Base-by-base conservation (phyloP, 192 early-diverging fungal species). In the Umbelopsis isabellina region DNA sequence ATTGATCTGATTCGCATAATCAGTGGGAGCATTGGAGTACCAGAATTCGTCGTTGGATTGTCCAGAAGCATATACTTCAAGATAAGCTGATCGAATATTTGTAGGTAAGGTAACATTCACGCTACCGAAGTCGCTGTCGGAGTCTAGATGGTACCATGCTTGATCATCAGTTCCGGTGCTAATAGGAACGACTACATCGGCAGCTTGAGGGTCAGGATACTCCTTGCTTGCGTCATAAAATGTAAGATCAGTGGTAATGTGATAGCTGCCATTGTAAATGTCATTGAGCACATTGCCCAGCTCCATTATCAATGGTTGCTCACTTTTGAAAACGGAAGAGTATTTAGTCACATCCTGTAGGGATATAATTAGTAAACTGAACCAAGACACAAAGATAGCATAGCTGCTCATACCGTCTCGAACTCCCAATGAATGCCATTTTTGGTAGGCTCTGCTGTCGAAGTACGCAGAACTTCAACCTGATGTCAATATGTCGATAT, bases 41-140 rank as follows among this genome's bases (percentile, higher is more conserved):
- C 71, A 72, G 20, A 72, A 72, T 30, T 72, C 71, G 25, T 72
- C 71, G 46, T 66, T 49, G 8, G 46, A 46, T 41, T 72, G 71
- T 15, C 71, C 71, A 35, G 58, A 64, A 0, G 71, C 61, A 49
- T 72, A 72, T 2, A 72, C 71, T 16, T 72, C 71, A 27, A 72
- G 27, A 33, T 58, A 46, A 11, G 71, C 71, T 13, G 46, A 23
- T 41, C 64, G 46, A 20, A 66, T 49, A 53, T 72, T 72, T 3
- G 37, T n/a, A 16, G 71, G 71, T 3, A 72, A 20, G 27, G 61
- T 65, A 46, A 72, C 71, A 20, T 48, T 64, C 13, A 25, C 48
- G 71, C 46, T 65, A 20, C 30, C 45, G 3, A 47, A 23, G 64
- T 45, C 71, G 12, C 16, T 33, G 2, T 23, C 55, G 13, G 11